Conservation (phyloP, 495 filamentous ascomycete species). For the Bathelium albidoporum region DNA sequence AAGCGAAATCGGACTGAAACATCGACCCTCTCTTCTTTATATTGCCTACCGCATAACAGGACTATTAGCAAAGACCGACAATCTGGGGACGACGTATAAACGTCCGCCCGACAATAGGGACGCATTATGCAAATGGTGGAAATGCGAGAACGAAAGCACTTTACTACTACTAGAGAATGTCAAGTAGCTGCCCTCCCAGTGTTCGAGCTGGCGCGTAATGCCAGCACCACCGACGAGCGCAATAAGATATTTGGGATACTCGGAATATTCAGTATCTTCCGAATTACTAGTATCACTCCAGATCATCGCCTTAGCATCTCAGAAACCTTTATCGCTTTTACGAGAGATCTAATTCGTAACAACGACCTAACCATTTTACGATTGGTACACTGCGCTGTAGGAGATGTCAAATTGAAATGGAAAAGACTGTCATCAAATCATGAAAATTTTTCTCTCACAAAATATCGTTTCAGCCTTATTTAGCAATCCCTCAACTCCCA, state of each 20-base stretch:
- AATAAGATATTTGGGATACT: neutral
- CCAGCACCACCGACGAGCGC: neutral
- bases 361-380: neutral
- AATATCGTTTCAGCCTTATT: neutral
- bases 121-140: neutral
- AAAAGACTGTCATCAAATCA: neutral
- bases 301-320: neutral
- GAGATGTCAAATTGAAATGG: neutral
- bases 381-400: neutral
- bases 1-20: neutral
- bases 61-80: neutral
- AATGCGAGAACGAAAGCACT: neutral
- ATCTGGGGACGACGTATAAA: neutral
- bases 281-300: neutral
- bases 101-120: neutral
- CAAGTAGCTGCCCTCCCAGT: neutral
- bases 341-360: neutral
- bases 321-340: neutral
- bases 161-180: neutral
- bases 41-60: neutral
- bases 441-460: neutral
- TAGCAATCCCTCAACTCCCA: neutral
- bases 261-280: neutral
- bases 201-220: neutral
- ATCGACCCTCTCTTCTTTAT: neutral